Base-by-base conservation (phyloP, 768 basidiomycete species). In the Fomitopsis serialis region DNA sequence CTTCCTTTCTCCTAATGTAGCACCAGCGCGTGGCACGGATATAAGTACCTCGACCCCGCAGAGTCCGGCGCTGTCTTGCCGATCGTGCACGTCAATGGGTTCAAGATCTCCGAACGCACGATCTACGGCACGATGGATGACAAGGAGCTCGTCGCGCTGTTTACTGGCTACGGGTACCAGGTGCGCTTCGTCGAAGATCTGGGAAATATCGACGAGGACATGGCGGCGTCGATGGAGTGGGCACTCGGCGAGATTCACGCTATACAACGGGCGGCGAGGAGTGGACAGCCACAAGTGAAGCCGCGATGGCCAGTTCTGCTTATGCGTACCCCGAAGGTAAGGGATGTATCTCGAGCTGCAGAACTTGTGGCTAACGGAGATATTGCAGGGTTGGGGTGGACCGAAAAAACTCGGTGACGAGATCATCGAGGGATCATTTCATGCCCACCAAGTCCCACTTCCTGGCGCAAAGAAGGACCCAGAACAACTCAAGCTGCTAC, bases 41-140 rank as follows among this genome's bases (percentile, higher is more conserved):
- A 76, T 81, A 94, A 97, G 74, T 97, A 87, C 65, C 81, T 95
- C 60, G 92, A 97, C 64, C 92, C 93, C 22, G 81, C 80, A 15
- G 92, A 94, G 69, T 88, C 86, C 2, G 92, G 93, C 19, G 92
- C 93, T 0, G 90, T 95, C 19, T 72, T 97, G n/a, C 93, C 92
- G 23, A 90, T 95, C 57, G 74, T 97, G 1, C 89, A 93, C 63
- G 80, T 87, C 57, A 93, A 93, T 58, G 87, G 89, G 15, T 92
- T 90, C 78, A 89, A 93, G 75, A 94, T 95, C 56, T 90, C 88
- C 0, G 90, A 94, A 64, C 80, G 91, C 35, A 95, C 93, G 15
- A 87, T 97, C 54, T 87, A 84, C 54, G 93, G 92, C 37, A 85
- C 85, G 21, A 93, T 95, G 91, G 92, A 95, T 62, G 77, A 35